A percentile compares a stretch with the other conserved stretches of the same genome.
These are phyloP conservation scores for Mycena pura DNA, from an alignment of 768 basidiomycete species.

Conservation along the genomic window DNA sequence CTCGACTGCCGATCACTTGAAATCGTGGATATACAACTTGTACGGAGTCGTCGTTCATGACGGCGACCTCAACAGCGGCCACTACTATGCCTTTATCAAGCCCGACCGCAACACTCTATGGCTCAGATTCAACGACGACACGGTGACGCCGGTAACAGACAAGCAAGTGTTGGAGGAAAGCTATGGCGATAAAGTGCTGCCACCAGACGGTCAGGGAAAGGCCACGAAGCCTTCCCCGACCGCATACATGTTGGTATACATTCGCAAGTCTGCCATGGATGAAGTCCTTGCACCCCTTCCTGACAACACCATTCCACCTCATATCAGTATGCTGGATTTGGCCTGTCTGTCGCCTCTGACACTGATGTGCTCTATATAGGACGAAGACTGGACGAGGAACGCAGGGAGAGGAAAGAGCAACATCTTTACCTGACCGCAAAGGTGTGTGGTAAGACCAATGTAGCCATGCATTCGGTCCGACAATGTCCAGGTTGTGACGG, in stretches of 20 bases:
- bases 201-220: slow-evolving; percentile 89
- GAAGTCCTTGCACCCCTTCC: slow-evolving; percentile 90
- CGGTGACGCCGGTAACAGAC: slow-evolving; percentile 97
- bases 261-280: slow-evolving; percentile 82
- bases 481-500: slow-evolving; percentile 81
- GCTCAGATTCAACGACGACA: slow-evolving; percentile 99
- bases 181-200: slow-evolving; percentile 91
- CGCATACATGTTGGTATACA: slow-evolving; percentile 99
- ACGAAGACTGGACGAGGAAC: slow-evolving; percentile 90
- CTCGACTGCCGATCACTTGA: slow-evolving; percentile 77
- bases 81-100: slow-evolving; percentile 99
- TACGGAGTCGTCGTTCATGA: slow-evolving; percentile 98
- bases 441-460: slow-evolving; percentile 44
- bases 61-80: slow-evolving; percentile 96
- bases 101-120: slow-evolving; percentile 94
- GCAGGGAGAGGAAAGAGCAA: slow-evolving; percentile 95
- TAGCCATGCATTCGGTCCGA: not conserved
- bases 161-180: slow-evolving; percentile 99
- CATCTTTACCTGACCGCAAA: slow-evolving; percentile 98
- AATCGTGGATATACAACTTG: slow-evolving; percentile 93
- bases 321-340: slow-evolving; percentile 77
- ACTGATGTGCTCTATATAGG: slow-evolving; percentile 52
- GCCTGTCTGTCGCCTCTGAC: not conserved
- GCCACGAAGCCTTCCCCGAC: slow-evolving; percentile 99
- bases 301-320: slow-evolving; percentile 92